phyloP scores from a whole-genome alignment of 2,329 filamentous ascomycete species.

The Phialophora verrucosa region DNA sequence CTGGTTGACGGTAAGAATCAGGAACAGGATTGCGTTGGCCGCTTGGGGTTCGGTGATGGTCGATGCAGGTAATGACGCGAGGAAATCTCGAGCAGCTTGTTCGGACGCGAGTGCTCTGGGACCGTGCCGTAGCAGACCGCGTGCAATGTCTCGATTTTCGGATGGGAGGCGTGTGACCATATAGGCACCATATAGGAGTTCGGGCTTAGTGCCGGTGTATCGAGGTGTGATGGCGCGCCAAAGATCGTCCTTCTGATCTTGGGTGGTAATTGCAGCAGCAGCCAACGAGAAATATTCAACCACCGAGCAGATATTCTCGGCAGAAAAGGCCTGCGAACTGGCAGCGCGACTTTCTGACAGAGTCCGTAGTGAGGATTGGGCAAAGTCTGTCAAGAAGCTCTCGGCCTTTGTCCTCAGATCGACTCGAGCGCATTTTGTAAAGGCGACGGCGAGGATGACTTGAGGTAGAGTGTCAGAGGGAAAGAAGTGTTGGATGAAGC shows the following conservation, averaged over 20 bases:
- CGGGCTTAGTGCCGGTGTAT: constrained; percentile 39
- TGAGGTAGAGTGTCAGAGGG: constrained; percentile 81
- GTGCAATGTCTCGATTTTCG: constrained; percentile 57
- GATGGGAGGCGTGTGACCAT: constrained; percentile 54
- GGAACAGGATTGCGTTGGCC: constrained; percentile 76
- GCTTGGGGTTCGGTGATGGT: constrained; percentile 82
- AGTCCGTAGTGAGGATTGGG: constrained; percentile 25
- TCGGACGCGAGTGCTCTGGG: constrained; percentile 75
- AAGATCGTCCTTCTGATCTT: constrained; percentile 31
- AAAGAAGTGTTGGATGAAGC: constrained; percentile 95
- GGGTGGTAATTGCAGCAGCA: constrained; percentile 20
- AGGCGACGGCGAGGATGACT: constrained; percentile 84
- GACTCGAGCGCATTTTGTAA: constrained; percentile 78
- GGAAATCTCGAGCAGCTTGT: constrained; percentile 68
- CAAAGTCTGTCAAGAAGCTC: constrained; percentile 31
- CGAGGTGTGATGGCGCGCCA: constrained; percentile 29
- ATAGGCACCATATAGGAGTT: constrained; percentile 51
- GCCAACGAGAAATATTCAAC: constrained; percentile 37
- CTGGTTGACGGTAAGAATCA: constrained; percentile 66
- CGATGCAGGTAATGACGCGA: constrained; percentile 62
- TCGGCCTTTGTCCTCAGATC: constrained; percentile 82
- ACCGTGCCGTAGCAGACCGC: constrained; percentile 74
- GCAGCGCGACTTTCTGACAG: constrained; percentile 27
- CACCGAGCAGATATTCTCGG: constrained; percentile 33
- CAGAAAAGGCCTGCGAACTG: constrained; percentile 21